Base-by-base conservation (phyloP, 2,329 filamentous ascomycete genomes). In the Aspergillus thermomutatus region DNA sequence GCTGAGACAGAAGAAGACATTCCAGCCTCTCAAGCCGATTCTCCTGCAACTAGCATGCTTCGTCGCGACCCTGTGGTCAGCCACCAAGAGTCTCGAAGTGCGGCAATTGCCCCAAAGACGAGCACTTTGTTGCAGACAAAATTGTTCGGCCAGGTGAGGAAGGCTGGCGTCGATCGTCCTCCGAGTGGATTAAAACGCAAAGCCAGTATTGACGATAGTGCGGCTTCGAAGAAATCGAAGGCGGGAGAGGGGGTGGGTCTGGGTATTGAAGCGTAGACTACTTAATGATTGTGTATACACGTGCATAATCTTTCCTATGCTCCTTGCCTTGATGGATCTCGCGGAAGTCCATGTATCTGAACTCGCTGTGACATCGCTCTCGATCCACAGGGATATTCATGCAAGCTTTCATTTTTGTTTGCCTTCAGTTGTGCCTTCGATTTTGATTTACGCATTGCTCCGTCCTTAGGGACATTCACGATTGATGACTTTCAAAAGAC, bases 11-110 rank as follows among this genome's bases (percentile, higher is more conserved):
- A 89, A 43, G 83, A 89, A 60, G 85, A 88, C 46, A 75, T 92
- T 0, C 83, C 81, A 34, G 88, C 88, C 66, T 91, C 88, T 56
- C 89, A 90, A 66, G 90, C 91, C 8, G 92, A 88, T 66, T 88
- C 90, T 61, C 85, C 86, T 47, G 91, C 91, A 1, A 87, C 87
- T 2, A 87, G 86, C 63, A 86, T 93, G 85, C 80, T 91, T 60
- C 87, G 88, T 17, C 81, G 84, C 40, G 77, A 80, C 64, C 75
- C 80, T 51, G 70, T 77, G 49, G 64, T 64, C 75, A 63, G 73
- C 69, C 64, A 77, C 60, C 70, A 73, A 45, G 64, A 66, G 49
- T 62, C 68, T 49, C 66, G 69, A 45, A 67, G 71, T 55, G 67
- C 71, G 45, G 64, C 63, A 62, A 76, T 67, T 57, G 74, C 71